These are phyloP conservation scores for Penicillium sp. DNA, from an alignment of 2,329 filamentous ascomycete species.

Conservation along the genomic window DNA sequence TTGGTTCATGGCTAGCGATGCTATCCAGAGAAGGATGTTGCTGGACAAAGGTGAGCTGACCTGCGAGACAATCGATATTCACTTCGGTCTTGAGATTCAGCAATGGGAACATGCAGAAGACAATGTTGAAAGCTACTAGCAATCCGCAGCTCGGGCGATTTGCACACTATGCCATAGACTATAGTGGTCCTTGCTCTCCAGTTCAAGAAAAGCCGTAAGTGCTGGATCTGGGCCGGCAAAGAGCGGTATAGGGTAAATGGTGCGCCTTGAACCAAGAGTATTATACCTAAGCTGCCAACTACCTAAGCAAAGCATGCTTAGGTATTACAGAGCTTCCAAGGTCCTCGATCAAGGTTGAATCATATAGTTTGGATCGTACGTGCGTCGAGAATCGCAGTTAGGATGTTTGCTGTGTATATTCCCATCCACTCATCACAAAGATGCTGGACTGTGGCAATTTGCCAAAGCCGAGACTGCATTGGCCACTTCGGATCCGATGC, in stretches of 20 bases:
- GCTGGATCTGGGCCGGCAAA: background rate
- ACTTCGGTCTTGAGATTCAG: background rate
- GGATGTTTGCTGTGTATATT: background rate
- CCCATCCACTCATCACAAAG: background rate
- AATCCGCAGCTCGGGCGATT: background rate
- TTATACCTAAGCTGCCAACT: too few species aligned
- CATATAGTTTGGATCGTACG: slow-evolving; percentile 3
- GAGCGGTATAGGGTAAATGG: slow-evolving; percentile 5
- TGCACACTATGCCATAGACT: slow-evolving; percentile 6
- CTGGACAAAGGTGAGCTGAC: slow-evolving; percentile 5
- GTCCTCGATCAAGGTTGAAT: slow-evolving; percentile 8
- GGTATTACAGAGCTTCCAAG: background rate
- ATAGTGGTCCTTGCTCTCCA: background rate
- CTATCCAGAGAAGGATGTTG: slow-evolving; percentile 21
- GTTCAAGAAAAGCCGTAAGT: background rate
- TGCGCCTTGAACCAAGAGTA: too few species aligned
- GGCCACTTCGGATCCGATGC: slow-evolving; percentile 3
- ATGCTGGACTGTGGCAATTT: background rate
- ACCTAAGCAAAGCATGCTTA: background rate
- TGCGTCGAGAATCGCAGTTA: slow-evolving; percentile 10
- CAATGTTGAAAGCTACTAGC: background rate
- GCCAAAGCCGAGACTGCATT: background rate
- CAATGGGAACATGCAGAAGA: slow-evolving; percentile 9
- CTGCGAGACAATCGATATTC: background rate
- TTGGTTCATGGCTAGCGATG: slow-evolving; percentile 4